These are phyloP conservation scores for Lachancea quebecensis DNA, from an alignment of 805 yeast genomes.

Conservation along the genomic window DNA sequence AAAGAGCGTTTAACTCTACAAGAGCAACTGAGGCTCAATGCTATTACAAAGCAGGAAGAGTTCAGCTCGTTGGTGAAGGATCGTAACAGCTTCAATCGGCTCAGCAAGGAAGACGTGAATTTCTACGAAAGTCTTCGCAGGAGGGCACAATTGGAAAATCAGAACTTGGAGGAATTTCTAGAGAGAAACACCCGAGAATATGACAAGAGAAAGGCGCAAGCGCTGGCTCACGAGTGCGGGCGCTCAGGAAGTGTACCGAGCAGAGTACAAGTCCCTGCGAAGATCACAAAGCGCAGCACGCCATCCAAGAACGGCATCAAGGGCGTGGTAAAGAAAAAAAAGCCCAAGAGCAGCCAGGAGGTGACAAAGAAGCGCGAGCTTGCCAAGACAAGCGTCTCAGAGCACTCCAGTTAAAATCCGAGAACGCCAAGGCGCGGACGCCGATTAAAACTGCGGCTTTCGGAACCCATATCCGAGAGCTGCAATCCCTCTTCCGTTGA, in stretches of 20 bases:
- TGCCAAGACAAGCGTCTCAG: no score
- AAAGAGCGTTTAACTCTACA: slow-evolving; percentile 25
- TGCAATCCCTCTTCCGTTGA: no score
- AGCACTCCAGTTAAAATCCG: no score
- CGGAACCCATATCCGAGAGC: no score
- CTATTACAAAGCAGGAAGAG: slow-evolving; percentile 23
- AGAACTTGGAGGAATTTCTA: slow-evolving; percentile 9
- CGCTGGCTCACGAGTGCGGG: not conserved
- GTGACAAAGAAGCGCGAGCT: not conserved
- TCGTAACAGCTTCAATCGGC: slow-evolving; percentile 25
- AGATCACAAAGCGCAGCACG: not conserved
- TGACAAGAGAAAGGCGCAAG: slow-evolving; percentile 4
- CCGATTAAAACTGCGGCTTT: no score
- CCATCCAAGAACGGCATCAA: not conserved
- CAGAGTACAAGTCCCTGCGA: not conserved
- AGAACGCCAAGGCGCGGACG: no score
- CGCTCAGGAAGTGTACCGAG: no score
- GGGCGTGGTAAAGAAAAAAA: slow-evolving; percentile 4
- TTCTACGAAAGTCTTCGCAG: slow-evolving; percentile 3
- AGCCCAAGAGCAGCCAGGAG: not conserved
- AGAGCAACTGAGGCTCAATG: slow-evolving; percentile 26
- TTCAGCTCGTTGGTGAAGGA: slow-evolving; percentile 20
- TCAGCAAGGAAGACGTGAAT: slow-evolving; percentile 20
- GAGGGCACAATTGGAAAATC: slow-evolving; percentile 5
- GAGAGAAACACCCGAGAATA: slow-evolving; percentile 8